Evolutionary conservation across 1,139 yeast genomes (phyloP).

Genomic region (Candida albicans): DNA sequence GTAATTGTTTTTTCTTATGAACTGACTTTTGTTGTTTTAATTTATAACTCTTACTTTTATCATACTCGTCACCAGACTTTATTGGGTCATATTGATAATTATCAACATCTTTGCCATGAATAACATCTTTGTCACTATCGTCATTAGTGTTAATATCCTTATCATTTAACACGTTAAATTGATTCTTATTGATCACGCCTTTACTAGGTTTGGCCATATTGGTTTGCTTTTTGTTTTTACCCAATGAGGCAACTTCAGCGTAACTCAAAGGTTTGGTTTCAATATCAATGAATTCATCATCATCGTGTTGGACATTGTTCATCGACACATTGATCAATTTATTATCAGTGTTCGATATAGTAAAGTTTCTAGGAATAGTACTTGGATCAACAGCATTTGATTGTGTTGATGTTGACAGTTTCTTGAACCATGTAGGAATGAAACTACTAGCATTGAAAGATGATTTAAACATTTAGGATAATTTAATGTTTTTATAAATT

Average conservation of each 20-base stretch:
- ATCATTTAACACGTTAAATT: constrained; percentile 9
- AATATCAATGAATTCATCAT: constrained; percentile 18
- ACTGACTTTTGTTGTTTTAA: constrained; percentile 15
- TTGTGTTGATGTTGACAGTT: constrained; percentile 5
- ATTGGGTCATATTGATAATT: constrained; percentile 6
- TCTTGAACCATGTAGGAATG: constrained; percentile 16
- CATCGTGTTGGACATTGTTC: constrained; percentile 16
- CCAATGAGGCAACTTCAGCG: constrained; percentile 45
- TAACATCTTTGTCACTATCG: constrained; percentile 1
- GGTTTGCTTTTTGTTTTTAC: constrained; percentile 17
- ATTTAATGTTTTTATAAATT: constrained; percentile 12
- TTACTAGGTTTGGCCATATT: constrained; percentile 6
- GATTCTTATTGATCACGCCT: constrained; percentile 10
- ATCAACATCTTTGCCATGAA: constrained; percentile 3
- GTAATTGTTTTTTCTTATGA: constrained; percentile 16
- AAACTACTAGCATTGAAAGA: constrained; percentile 10
- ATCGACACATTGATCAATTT: constrained; percentile 36
- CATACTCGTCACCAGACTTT: constrained; percentile 14
- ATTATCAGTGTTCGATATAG: constrained; percentile 28
- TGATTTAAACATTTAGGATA: constrained; percentile 14
- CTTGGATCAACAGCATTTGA: constrained; percentile 13
- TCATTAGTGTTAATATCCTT: constrained; percentile 3
- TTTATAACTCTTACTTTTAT: constrained; percentile 13
- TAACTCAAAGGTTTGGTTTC: constrained; percentile 38
- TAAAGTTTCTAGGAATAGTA: constrained; percentile 29